Evolutionary conservation across 2,329 filamentous ascomycete genomes (phyloP).

Genomic region (Lecanosticta acicola): DNA sequence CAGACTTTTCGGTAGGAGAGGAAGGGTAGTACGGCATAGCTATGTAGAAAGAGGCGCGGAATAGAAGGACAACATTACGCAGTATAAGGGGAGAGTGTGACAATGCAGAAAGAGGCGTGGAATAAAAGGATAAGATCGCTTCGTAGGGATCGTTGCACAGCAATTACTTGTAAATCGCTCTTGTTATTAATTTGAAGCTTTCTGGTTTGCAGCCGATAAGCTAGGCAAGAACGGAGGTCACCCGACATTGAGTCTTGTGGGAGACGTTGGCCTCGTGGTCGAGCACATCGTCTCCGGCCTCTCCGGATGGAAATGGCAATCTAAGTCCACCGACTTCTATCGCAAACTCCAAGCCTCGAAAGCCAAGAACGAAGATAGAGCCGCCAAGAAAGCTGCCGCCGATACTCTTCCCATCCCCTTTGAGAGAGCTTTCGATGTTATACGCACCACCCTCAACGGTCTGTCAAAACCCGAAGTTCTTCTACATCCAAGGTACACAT

Average conservation of each 20-base stretch:
- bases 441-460: constrained; percentile 46
- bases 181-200: no score
- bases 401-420: constrained; percentile 45
- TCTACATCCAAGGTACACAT: constrained; percentile 58
- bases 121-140: no score
- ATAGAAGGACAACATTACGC: no score
- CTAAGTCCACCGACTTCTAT: constrained; percentile 32
- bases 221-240: constrained; percentile 48
- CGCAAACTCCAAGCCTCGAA: constrained; percentile 33
- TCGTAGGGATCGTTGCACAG: no score
- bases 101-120: no score
- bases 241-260: constrained; percentile 46
- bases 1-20: no score
- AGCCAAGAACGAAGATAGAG: constrained; percentile 45
- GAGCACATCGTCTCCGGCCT: constrained; percentile 43
- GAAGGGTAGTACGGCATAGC: no score
- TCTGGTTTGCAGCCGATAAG: constrained; percentile 49
- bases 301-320: constrained; percentile 42
- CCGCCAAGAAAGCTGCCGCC: constrained; percentile 39
- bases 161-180: no score
- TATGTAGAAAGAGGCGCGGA: no score
- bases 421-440: constrained; percentile 48
- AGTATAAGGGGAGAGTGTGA: no score
- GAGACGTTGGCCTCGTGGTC: constrained; percentile 48
- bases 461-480: constrained; percentile 44